Evolutionary conservation across 345 rosid genomes (phyloP).

Genomic region (Arabis alpina): DNA sequence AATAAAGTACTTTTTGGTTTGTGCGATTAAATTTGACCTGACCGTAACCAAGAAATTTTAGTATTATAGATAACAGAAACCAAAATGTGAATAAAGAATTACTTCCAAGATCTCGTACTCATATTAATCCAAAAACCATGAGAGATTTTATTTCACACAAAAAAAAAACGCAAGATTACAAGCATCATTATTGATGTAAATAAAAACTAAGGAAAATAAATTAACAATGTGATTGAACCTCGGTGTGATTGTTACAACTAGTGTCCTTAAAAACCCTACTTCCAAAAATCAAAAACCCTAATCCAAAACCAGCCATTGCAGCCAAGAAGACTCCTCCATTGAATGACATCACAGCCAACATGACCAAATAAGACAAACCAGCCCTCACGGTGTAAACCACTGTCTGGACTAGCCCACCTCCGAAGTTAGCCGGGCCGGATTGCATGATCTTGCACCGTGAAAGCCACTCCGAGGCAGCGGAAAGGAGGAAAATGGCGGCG

Average conservation of each 20-base stretch:
- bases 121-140: background rate
- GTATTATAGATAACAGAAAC: background rate
- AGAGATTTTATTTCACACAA: background rate
- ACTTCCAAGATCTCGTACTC: background rate
- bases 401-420: conserved; percentile 54
- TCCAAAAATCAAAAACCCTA: conserved; percentile 67
- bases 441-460: conserved; percentile 44
- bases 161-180: conserved; percentile 9
- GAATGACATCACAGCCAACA: conserved; percentile 77
- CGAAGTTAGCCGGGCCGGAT: conserved; percentile 57
- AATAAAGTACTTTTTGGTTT: no score
- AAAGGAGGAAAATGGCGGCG: conserved; percentile 52
- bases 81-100: background rate
- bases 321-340: conserved; percentile 82
- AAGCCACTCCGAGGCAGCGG: conserved; percentile 62
- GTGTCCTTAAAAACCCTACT: conserved; percentile 49
- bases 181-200: background rate
- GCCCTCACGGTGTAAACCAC: conserved; percentile 54
- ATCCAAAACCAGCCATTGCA: conserved; percentile 70
- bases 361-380: conserved; percentile 66
- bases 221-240: conserved; percentile 42
- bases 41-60: no score
- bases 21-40: no score
- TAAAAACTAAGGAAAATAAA: background rate
- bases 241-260: conserved; percentile 27